Evolutionary conservation across 345 rosid genomes (phyloP).

Genomic region (Hibiscus mutabilis): DNA sequence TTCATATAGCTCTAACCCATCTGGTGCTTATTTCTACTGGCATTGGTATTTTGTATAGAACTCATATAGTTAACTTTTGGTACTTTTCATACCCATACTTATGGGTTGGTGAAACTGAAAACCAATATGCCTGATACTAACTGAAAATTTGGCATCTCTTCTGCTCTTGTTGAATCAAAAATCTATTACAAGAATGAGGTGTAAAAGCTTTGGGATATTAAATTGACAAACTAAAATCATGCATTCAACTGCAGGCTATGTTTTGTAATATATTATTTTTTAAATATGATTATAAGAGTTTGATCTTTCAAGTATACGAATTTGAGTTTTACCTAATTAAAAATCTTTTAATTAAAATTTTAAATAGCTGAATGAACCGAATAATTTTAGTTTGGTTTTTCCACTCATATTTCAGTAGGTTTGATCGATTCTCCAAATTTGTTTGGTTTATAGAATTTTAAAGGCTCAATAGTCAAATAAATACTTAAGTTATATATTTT

Average conservation of each 20-base stretch:
- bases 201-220: not conserved
- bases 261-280: not conserved
- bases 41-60: conserved; percentile 1
- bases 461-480: no score
- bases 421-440: no score
- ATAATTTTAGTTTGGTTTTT: no score
- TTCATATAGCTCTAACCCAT: not conserved
- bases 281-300: no score
- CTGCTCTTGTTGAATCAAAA: not conserved
- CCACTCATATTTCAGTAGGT: no score
- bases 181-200: not conserved
- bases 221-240: not conserved
- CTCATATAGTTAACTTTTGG: not conserved
- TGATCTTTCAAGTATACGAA: no score
- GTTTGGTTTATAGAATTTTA: no score
- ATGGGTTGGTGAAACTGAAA: not conserved
- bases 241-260: not conserved
- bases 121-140: not conserved
- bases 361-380: no score
- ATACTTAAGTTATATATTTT: no score
- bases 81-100: not conserved
- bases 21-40: not conserved
- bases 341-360: no score
- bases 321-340: no score
- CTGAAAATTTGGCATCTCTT: not conserved